A percentile compares a stretch with the other conserved stretches of the same genome.
Conservation (phyloP, 345 rosid genomes). For the Angophora floribunda region DNA sequence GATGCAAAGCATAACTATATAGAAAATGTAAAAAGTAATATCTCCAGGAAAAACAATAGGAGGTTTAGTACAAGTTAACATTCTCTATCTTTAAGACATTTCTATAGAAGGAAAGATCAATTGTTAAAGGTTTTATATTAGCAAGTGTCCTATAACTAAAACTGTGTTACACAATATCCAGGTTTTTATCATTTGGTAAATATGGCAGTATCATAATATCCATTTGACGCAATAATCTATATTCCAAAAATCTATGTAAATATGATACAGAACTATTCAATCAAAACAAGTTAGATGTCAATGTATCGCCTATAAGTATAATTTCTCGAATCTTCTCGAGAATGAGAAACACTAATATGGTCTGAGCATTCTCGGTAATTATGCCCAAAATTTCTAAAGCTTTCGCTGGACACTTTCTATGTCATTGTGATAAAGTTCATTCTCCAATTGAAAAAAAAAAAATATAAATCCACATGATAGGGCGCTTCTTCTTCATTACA, state of each 20-base stretch:
- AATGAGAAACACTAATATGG: background rate
- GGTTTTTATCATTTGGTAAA: background rate
- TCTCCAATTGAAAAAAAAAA: background rate
- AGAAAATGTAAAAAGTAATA: background rate
- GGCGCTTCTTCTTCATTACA: background rate
- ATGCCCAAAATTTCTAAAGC: background rate
- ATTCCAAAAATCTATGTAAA: background rate
- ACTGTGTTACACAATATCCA: background rate
- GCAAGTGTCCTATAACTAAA: background rate
- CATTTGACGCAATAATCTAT: background rate
- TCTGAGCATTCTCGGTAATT: background rate
- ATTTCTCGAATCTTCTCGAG: background rate
- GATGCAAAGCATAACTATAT: background rate
- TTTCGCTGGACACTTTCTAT: background rate
- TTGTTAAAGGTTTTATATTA: background rate
- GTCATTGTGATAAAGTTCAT: background rate
- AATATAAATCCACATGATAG: background rate
- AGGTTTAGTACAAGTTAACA: background rate
- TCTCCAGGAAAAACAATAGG: background rate
- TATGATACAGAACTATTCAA: too few relatives aligned
- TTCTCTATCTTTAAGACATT: background rate
- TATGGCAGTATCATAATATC: background rate
- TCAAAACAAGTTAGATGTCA: background rate
- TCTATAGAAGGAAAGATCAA: background rate
- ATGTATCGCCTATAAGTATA: background rate